Evolutionary conservation across 495 filamentous ascomycete genomes (phyloP).

Genomic region (Xylaria palmicola): DNA sequence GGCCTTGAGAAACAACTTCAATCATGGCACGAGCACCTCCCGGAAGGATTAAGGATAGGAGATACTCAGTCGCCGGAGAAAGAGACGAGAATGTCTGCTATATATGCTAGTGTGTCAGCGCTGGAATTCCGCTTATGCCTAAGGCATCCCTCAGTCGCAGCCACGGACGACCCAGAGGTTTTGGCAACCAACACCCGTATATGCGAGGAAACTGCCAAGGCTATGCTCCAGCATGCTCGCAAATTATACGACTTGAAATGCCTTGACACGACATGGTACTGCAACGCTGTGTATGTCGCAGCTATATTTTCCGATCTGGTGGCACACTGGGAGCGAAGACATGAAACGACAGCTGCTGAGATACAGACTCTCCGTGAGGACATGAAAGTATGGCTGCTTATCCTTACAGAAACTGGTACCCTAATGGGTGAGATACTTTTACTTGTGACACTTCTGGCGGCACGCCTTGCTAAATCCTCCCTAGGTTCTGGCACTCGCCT

Average conservation of each 20-base stretch:
- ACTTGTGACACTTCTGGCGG: constrained; percentile 9
- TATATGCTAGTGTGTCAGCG: constrained; percentile 47
- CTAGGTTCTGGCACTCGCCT: constrained; percentile 39
- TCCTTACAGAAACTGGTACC: constrained; percentile 63
- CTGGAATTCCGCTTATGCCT: constrained; percentile 54
- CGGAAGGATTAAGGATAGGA: constrained; percentile 48
- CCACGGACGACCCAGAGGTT: constrained; percentile 58
- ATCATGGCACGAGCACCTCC: constrained; percentile 56
- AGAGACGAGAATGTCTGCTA: constrained; percentile 51
- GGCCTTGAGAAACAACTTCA: constrained; percentile 61
- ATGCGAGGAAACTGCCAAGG: constrained; percentile 63
- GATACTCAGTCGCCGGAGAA: constrained; percentile 44
- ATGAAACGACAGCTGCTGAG: constrained; percentile 54
- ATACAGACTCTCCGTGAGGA: constrained; percentile 58
- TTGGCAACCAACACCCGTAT: constrained; percentile 64
- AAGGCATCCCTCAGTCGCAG: constrained; percentile 70
- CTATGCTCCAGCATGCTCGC: constrained; percentile 60
- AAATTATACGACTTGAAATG: constrained; percentile 60
- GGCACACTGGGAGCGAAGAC: constrained; percentile 63
- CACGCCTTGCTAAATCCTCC: neutral
- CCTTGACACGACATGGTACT: constrained; percentile 82
- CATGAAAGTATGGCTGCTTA: constrained; percentile 66
- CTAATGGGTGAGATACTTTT: constrained; percentile 56
- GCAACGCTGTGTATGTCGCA: constrained; percentile 65
- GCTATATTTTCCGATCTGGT: constrained; percentile 73